A percentile compares a stretch with the other conserved stretches of the same genome.
Conservation (phyloP, 805 yeast genomes). For the Hanseniaspora pseudoguilliermondii region DNA sequence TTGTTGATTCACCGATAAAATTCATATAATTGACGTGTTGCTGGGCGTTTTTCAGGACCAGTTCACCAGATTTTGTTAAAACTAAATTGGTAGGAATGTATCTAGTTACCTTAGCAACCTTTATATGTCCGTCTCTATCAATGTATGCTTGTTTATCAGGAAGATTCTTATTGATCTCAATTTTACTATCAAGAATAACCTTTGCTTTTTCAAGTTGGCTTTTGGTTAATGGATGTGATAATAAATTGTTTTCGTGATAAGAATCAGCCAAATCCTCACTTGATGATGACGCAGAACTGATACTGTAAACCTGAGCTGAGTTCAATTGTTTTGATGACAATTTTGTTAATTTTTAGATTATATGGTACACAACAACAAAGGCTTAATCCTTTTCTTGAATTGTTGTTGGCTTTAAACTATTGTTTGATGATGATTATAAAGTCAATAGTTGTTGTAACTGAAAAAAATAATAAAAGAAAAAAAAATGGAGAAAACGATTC, state of each 20-base stretch:
- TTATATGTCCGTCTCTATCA: slow-evolving; percentile 9
- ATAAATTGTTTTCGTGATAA: not conserved
- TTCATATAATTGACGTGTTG: slow-evolving; percentile 11
- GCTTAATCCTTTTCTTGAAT: too few species aligned
- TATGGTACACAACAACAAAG: not conserved
- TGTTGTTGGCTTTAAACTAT: too few species aligned
- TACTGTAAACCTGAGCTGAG: not conserved
- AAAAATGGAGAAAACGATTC: not conserved
- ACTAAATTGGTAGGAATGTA: slow-evolving; percentile 11
- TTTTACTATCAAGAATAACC: slow-evolving; percentile 1
- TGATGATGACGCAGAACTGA: not conserved
- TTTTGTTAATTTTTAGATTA: slow-evolving; percentile 28
- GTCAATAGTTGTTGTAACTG: too few species aligned
- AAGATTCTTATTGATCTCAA: slow-evolving; percentile 1
- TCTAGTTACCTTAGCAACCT: slow-evolving; percentile 10
- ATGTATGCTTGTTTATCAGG: slow-evolving; percentile 11
- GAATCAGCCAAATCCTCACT: not conserved
- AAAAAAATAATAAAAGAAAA: not conserved
- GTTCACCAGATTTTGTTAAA: slow-evolving; percentile 8
- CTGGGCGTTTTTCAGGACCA: slow-evolving; percentile 10
- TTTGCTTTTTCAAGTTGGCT: slow-evolving; percentile 5
- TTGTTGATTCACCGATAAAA: slow-evolving; percentile 6
- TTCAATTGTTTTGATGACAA: not conserved
- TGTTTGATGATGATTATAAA: too few species aligned
- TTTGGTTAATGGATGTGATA: slow-evolving; percentile 5